A percentile compares a stretch with the other conserved stretches of the same genome.
Evolutionary conservation across 441 rosid species (phyloP).

Genomic region (Manihot esculenta): DNA sequence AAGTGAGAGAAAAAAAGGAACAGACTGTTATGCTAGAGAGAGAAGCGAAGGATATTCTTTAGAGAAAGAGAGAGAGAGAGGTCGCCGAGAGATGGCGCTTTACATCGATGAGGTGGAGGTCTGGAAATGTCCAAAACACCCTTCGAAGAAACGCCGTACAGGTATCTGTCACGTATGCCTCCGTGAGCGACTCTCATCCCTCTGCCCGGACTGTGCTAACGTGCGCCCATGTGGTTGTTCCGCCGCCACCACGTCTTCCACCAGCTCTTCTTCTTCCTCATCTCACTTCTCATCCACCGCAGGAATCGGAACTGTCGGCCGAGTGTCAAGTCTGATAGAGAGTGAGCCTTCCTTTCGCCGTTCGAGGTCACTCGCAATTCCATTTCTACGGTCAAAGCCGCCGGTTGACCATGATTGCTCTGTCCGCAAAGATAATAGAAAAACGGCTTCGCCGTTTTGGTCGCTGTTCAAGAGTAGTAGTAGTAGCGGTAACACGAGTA

Average conservation of each 20-base stretch:
- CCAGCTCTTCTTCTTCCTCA: constrained; percentile 27
- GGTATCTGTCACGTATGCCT: constrained; percentile 65
- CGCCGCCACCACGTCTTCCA: constrained; percentile 28
- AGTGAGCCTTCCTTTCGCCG: constrained; percentile 63
- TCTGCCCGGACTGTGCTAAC: constrained; percentile 57
- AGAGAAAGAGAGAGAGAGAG: background rate
- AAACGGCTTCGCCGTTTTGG: constrained; percentile 47
- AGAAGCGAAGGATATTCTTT: background rate
- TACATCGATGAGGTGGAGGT: constrained; percentile 51
- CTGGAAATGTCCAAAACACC: constrained; percentile 59
- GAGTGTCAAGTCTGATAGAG: constrained; percentile 50
- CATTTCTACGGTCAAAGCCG: constrained; percentile 49
- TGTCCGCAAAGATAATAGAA: constrained; percentile 1
- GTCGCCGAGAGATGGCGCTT: constrained; percentile 20
- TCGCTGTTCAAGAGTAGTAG: constrained; percentile 33
- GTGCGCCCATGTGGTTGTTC: constrained; percentile 43
- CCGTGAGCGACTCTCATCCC: constrained; percentile 47
- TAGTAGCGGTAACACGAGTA: constrained; percentile 22
- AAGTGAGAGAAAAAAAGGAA: background rate
- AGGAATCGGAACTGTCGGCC: constrained; percentile 40
- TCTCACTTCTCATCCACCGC: constrained; percentile 20
- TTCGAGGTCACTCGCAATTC: constrained; percentile 60
- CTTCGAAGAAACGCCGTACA: constrained; percentile 45
- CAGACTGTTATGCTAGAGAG: background rate
- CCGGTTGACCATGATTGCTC: constrained; percentile 1